Conservation (phyloP, 164 flowering plant genomes). For the Brasenia schreberi region DNA sequence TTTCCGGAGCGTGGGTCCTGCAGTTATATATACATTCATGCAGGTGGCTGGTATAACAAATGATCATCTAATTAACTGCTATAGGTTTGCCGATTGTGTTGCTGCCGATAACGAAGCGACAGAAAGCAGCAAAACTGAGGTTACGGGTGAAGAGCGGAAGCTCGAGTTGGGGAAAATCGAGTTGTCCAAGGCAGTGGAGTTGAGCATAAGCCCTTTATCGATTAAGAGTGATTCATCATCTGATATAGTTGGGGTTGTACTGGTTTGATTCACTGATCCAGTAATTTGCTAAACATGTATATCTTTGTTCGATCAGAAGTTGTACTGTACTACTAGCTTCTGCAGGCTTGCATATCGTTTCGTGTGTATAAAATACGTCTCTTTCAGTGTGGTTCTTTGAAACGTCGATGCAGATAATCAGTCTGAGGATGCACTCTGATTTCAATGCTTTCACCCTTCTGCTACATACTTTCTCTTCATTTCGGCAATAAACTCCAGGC, state of each 20-base stretch:
- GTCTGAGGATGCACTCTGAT: too few species aligned
- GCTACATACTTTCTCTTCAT: too few species aligned
- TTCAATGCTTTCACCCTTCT: too few species aligned
- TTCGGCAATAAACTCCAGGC: too few species aligned
- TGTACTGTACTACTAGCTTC: background rate
- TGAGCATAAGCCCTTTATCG: background rate
- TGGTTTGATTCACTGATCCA: background rate
- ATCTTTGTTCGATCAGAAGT: background rate
- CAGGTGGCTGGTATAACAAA: constrained; percentile 29
- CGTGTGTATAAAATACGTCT: background rate
- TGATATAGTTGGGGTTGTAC: background rate
- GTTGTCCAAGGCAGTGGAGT: background rate
- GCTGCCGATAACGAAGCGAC: background rate
- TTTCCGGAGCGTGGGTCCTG: constrained; percentile 25
- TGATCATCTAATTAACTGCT: constrained; percentile 27
- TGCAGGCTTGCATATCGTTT: background rate
- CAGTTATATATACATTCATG: constrained; percentile 28
- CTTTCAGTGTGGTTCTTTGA: too few species aligned
- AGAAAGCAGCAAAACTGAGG: background rate
- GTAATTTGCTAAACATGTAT: background rate
- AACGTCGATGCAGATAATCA: too few species aligned
- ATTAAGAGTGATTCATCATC: background rate
- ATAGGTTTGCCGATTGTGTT: constrained; percentile 20
- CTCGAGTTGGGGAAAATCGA: background rate
- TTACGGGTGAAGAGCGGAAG: background rate